phyloP scores from a whole-genome alignment of 2,329 filamentous ascomycete genomes.

The Penicillium freii region DNA sequence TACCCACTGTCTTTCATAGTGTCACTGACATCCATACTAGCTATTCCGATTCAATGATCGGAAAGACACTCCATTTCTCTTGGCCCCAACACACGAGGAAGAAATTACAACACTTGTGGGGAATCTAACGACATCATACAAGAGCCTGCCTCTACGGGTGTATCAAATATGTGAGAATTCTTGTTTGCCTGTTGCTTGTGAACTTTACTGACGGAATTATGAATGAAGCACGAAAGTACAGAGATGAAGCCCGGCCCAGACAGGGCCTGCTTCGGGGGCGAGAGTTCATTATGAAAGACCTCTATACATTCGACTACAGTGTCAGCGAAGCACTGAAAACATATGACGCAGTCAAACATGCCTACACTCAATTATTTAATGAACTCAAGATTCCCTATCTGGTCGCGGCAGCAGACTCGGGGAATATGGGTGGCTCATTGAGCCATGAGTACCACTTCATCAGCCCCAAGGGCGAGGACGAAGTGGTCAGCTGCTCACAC shows the following conservation, averaged over 20 bases:
- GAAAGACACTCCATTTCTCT: slow-evolving; percentile 68
- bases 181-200: too few relatives aligned
- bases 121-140: slow-evolving; percentile 73
- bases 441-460: slow-evolving; percentile 95
- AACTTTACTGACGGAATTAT: neutral
- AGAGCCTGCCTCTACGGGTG: slow-evolving; percentile 77
- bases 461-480: slow-evolving; percentile 78
- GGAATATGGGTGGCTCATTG: slow-evolving; percentile 89
- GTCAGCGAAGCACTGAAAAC: slow-evolving; percentile 69
- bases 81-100: slow-evolving; percentile 94
- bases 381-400: slow-evolving; percentile 81
- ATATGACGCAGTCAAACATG: slow-evolving; percentile 69
- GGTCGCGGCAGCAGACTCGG: slow-evolving; percentile 85
- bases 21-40: slow-evolving; percentile 46
- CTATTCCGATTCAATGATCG: slow-evolving; percentile 79
- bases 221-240: slow-evolving; percentile 75
- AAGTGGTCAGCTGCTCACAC: slow-evolving; percentile 68
- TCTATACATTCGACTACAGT: slow-evolving; percentile 87
- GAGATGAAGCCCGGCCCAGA: slow-evolving; percentile 84
- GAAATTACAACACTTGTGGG: slow-evolving; percentile 85
- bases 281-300: slow-evolving; percentile 97
- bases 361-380: slow-evolving; percentile 75
- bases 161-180: slow-evolving; percentile 75
- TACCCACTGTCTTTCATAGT: neutral
- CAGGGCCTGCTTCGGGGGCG: slow-evolving; percentile 83